Conservation (phyloP, 1,139 yeast genomes). For the Blastobotrys buckinghamii region DNA sequence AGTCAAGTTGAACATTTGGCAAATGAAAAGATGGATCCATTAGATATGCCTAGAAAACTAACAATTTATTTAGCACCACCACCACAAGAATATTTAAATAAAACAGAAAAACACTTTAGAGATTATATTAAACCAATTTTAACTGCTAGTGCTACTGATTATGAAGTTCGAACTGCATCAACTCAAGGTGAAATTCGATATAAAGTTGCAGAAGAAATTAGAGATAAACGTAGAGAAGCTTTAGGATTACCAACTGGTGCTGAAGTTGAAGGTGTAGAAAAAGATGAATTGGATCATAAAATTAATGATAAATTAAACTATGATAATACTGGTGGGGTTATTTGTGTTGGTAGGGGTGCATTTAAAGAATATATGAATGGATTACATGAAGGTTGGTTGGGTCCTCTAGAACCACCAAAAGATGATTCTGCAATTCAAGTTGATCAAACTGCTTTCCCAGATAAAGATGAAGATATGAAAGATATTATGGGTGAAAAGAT, state of each 20-base stretch:
- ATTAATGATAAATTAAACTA: slow-evolving; percentile 25
- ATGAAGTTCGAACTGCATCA: slow-evolving; percentile 59
- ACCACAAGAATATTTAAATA: slow-evolving; percentile 84
- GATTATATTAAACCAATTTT: slow-evolving; percentile 82
- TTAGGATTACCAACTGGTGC: slow-evolving; percentile 24
- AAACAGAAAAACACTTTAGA: slow-evolving; percentile 67
- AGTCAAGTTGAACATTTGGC: slow-evolving; percentile 50
- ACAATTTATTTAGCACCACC: slow-evolving; percentile 91
- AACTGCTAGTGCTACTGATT: slow-evolving; percentile 83
- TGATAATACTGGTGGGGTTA: slow-evolving; percentile 64
- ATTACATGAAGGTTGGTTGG: slow-evolving; percentile 88
- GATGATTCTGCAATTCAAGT: not conserved
- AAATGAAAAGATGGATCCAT: slow-evolving; percentile 38
- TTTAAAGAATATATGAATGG: slow-evolving; percentile 89
- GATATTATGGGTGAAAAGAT: slow-evolving; percentile 22
- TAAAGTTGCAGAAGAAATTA: slow-evolving; percentile 74
- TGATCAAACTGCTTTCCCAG: not conserved
- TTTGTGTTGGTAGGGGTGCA: slow-evolving; percentile 94
- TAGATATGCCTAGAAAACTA: slow-evolving; percentile 65
- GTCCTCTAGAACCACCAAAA: slow-evolving; percentile 59
- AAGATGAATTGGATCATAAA: slow-evolving; percentile 28
- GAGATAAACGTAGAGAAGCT: slow-evolving; percentile 53
- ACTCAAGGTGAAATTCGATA: slow-evolving; percentile 87
- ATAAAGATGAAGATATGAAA: slow-evolving; percentile 19
- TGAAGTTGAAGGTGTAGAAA: slow-evolving; percentile 11